Evolutionary conservation across 1,284 basidiomycete species (phyloP).

Genomic region (Omphalotus olearius): DNA sequence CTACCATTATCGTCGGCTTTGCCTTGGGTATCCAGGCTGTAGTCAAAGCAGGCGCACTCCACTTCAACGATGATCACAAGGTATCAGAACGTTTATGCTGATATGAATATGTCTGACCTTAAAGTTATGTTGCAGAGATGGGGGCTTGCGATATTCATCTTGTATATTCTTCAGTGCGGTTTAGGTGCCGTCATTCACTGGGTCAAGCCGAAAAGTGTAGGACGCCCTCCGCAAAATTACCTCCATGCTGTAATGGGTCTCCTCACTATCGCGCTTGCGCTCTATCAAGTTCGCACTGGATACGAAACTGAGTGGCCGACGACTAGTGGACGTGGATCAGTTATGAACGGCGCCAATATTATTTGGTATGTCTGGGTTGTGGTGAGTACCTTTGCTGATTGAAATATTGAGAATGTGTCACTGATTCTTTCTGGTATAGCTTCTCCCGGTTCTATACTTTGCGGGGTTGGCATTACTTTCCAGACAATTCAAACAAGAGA

Average conservation of each 20-base stretch:
- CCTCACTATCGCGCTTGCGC: slow-evolving; percentile 41
- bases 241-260: slow-evolving; percentile 52
- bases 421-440: slow-evolving; percentile 22
- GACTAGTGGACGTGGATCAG: slow-evolving; percentile 34
- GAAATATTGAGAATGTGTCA: not conserved
- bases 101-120: slow-evolving; percentile 5
- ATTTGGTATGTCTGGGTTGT: slow-evolving; percentile 50
- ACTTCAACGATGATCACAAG: slow-evolving; percentile 49
- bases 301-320: slow-evolving; percentile 43
- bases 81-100: slow-evolving; percentile 20
- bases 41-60: slow-evolving; percentile 29
- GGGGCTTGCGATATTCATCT: slow-evolving; percentile 54
- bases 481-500: slow-evolving; percentile 42
- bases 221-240: slow-evolving; percentile 56
- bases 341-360: slow-evolving; percentile 35
- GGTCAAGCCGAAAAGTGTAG: slow-evolving; percentile 37
- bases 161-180: slow-evolving; percentile 55
- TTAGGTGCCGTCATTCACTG: slow-evolving; percentile 61
- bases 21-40: slow-evolving; percentile 47
- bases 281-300: slow-evolving; percentile 51
- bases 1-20: slow-evolving; percentile 47
- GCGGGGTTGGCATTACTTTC: slow-evolving; percentile 43
- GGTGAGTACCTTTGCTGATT: slow-evolving; percentile 32
- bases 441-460: slow-evolving; percentile 42
- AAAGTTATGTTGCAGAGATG: slow-evolving; percentile 39